These are phyloP conservation scores for Glaciozyma antarctica DNA, from an alignment of 768 basidiomycete species.

Conservation along the genomic window DNA sequence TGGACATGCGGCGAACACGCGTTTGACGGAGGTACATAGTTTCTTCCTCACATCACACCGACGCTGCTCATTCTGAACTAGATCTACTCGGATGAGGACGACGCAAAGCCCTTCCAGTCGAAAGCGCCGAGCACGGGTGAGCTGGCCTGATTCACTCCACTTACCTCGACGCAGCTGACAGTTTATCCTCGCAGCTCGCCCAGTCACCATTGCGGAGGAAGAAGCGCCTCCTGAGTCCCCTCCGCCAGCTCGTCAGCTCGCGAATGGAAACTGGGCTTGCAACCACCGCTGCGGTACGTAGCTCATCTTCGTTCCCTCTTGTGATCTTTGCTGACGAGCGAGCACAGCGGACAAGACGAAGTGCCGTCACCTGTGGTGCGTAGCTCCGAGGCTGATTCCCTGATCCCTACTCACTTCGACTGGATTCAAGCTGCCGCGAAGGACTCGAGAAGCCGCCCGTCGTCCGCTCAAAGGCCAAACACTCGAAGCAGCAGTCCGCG, in stretches of 20 bases:
- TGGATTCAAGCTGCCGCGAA: slow-evolving; percentile 20
- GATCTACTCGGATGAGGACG: not conserved
- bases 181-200: not conserved
- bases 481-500: not conserved
- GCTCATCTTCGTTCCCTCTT: not conserved
- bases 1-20: not conserved
- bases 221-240: not conserved
- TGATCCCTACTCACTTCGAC: not conserved
- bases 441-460: slow-evolving; percentile 23
- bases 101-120: not conserved
- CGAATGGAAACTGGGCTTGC: not conserved
- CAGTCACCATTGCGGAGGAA: not conserved
- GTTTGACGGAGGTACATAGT: too few species aligned
- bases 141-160: too few species aligned
- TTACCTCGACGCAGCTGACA: too few species aligned
- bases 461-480: not conserved
- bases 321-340: not conserved
- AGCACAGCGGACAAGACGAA: not conserved
- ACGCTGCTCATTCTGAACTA: not conserved
- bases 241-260: not conserved
- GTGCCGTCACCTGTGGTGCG: not conserved
- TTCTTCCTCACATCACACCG: not conserved
- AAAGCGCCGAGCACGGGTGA: too few species aligned
- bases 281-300: not conserved
- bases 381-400: not conserved